Percentiles rank a stretch among this genome's conserved stretches.
Evolutionary conservation across 2,329 filamentous ascomycete species (phyloP).

Genomic region (Sclerotinia nivalis): DNA sequence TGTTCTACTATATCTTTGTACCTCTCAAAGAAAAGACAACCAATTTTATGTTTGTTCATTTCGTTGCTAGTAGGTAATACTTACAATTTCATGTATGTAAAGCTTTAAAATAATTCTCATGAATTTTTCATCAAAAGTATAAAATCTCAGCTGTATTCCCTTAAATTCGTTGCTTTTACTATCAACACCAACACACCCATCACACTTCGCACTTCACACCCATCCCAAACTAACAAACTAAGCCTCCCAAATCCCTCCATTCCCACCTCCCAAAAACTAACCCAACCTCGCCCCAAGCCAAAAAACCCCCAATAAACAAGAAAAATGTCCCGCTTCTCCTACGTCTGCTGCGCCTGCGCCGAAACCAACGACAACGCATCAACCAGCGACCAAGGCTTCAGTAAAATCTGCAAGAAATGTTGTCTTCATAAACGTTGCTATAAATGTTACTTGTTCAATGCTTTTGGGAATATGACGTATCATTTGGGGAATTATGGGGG

Average conservation of each 20-base stretch:
- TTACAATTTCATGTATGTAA: too few relatives aligned
- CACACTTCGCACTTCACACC: not conserved
- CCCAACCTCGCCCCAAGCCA: not conserved
- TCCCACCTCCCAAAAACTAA: not conserved
- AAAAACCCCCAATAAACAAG: not conserved
- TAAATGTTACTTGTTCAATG: not conserved
- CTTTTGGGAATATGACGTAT: not conserved
- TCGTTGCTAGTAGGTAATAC: too few relatives aligned
- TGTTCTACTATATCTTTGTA: too few relatives aligned
- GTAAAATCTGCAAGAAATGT: not conserved
- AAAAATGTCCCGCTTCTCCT: not conserved
- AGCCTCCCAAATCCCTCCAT: not conserved
- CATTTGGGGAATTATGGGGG: not conserved
- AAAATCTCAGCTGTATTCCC: too few relatives aligned
- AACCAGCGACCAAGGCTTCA: not conserved
- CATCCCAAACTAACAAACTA: not conserved
- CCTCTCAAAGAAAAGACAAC: too few relatives aligned
- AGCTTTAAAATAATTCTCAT: too few relatives aligned
- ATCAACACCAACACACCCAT: too few relatives aligned
- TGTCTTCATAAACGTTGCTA: not conserved
- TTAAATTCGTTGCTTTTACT: too few relatives aligned
- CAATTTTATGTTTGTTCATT: too few relatives aligned
- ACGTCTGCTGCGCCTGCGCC: not conserved
- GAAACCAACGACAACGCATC: not conserved
- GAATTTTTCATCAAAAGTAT: too few relatives aligned